Evolutionary conservation across 2,329 filamentous ascomycete genomes (phyloP).

Genomic region (Fusarium brachygibbosum): DNA sequence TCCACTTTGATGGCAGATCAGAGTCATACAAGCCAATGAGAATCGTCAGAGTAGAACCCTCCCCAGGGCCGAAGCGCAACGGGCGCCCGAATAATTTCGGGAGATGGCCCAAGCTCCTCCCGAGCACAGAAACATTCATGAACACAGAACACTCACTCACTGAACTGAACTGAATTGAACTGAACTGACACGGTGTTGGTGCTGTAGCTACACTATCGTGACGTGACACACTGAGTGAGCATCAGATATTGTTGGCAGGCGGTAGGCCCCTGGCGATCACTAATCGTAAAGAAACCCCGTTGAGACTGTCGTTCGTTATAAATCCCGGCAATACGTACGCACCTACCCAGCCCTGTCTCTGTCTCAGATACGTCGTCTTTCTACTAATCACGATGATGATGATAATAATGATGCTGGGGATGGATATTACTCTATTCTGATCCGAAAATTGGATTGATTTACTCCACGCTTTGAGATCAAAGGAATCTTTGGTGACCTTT

Average conservation of each 20-base stretch:
- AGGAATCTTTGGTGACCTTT: neutral
- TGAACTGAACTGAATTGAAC: too few species aligned
- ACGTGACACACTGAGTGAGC: constrained; percentile 29
- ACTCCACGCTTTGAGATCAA: neutral
- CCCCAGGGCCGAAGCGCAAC: constrained; percentile 41
- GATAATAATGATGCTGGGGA: neutral
- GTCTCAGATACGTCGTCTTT: neutral
- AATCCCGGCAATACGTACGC: constrained; percentile 8
- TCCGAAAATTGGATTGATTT: neutral
- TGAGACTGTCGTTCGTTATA: constrained; percentile 27
- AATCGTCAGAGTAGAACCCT: neutral
- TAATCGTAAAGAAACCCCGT: constrained; percentile 44
- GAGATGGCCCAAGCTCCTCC: constrained; percentile 29
- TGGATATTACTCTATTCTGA: neutral
- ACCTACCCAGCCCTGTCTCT: neutral
- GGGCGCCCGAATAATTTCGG: constrained; percentile 48
- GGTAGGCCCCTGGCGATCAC: constrained; percentile 43
- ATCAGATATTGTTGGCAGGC: neutral
- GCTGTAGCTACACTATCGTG: constrained; percentile 12
- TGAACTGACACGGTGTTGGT: too few species aligned
- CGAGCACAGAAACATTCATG: constrained; percentile 2
- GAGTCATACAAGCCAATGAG: constrained; percentile 25
- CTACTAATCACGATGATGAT: neutral
- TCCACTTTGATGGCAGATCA: constrained; percentile 14
- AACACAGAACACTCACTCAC: too few species aligned